Evolutionary conservation across 2,329 filamentous ascomycete genomes (phyloP).

Genomic region (Fusarium tricinctum): DNA sequence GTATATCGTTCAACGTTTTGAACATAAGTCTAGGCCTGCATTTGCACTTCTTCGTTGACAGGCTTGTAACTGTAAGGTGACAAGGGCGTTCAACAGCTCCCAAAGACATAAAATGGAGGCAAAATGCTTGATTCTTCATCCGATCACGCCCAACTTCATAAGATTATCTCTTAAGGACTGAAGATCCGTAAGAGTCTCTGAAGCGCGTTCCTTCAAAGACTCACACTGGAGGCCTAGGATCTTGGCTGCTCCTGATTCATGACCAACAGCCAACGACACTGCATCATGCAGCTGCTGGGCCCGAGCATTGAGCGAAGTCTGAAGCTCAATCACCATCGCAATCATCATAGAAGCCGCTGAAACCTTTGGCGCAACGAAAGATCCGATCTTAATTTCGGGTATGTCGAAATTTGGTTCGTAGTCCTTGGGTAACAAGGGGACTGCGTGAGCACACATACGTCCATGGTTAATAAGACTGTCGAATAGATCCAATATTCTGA

Average conservation of each 20-base stretch:
- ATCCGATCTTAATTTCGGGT: conserved; percentile 59
- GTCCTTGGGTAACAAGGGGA: conserved; percentile 46
- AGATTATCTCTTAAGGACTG: conserved; percentile 23
- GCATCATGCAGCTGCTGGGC: conserved; percentile 28
- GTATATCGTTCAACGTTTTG: no score
- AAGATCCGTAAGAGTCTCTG: conserved; percentile 38
- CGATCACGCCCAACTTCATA: conserved; percentile 25
- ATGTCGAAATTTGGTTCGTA: conserved; percentile 54
- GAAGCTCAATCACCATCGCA: conserved; percentile 52
- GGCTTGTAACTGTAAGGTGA: neutral
- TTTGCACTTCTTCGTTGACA: neutral
- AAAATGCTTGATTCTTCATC: conserved; percentile 3
- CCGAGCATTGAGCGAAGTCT: conserved; percentile 43
- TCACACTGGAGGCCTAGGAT: conserved; percentile 50
- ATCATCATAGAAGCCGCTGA: conserved; percentile 54
- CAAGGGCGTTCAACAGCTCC: no score
- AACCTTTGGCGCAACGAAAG: conserved; percentile 53
- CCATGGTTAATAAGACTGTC: conserved; percentile 53
- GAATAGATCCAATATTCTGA: conserved; percentile 56
- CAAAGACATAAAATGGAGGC: neutral
- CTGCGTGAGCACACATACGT: conserved; percentile 52
- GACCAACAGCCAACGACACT: conserved; percentile 16
- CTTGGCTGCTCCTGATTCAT: conserved; percentile 37
- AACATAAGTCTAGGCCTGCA: no score
- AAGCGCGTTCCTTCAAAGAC: conserved; percentile 41